A percentile compares a stretch with the other conserved stretches of the same genome.
phyloP scores from a whole-genome alignment of 129 eudicot genomes.

The Chrysanthemum lavandulifolium region DNA sequence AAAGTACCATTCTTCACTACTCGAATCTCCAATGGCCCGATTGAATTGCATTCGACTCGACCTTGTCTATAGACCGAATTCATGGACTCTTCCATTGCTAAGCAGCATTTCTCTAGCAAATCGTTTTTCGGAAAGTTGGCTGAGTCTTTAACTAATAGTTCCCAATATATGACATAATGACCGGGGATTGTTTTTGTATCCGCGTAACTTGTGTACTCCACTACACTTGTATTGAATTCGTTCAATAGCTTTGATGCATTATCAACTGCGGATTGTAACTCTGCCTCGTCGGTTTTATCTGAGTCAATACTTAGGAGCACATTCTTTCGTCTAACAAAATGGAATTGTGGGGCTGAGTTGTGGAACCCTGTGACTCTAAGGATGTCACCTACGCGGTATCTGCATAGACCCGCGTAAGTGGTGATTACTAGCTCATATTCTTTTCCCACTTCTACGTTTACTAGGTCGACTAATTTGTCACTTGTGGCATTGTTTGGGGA shows the following conservation, averaged over 20 bases:
- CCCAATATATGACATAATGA: constrained; percentile 89
- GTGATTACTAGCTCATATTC: constrained; percentile 92
- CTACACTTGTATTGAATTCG: constrained; percentile 56
- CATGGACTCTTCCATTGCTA: constrained; percentile 78
- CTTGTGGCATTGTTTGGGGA: constrained; percentile 34
- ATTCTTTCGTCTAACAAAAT: constrained; percentile 77
- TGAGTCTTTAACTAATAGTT: constrained; percentile 59
- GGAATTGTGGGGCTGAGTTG: constrained; percentile 90
- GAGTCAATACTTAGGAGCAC: constrained; percentile 82
- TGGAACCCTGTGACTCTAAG: constrained; percentile 95
- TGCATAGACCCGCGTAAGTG: constrained; percentile 80
- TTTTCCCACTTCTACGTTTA: constrained; percentile 74
- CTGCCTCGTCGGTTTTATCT: constrained; percentile 92
- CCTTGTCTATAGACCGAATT: constrained; percentile 93
- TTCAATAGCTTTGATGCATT: constrained; percentile 53
- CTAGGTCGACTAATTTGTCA: constrained; percentile 64
- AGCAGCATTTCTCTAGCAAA: constrained; percentile 58
- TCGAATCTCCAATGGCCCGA: constrained; percentile 85
- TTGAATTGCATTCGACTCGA: constrained; percentile 82
- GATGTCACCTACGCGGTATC: constrained; percentile 94
- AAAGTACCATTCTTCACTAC: constrained; percentile 85
- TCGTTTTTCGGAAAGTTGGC: constrained; percentile 36
- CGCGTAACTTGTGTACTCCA: constrained; percentile 85
- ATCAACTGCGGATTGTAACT: constrained; percentile 73
- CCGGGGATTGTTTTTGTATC: constrained; percentile 86